Base-by-base conservation (phyloP, 2,329 filamentous ascomycete species). In the Aspergillus latus region DNA sequence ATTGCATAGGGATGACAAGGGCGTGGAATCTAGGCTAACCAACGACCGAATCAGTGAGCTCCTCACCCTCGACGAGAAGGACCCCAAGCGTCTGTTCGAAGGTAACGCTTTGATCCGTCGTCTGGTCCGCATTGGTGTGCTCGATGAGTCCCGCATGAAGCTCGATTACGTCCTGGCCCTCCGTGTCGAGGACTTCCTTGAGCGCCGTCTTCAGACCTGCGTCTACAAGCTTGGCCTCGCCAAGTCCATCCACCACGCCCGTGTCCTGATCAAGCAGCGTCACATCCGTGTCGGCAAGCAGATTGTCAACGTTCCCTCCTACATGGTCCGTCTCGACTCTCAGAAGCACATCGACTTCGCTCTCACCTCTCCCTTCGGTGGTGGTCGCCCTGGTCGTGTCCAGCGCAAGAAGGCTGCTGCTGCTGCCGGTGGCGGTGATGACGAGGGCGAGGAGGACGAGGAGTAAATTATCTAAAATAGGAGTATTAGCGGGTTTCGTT, bases 271-370 rank as follows among this genome's bases (percentile, higher is more conserved):
- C 85, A 92, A 91, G 80, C 94, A 99, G 86, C 89, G 94, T 77
- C 94, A 99, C 86, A 99, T 99, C 83, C 94, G 92, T 77, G 94
- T 99, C 77, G 94, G 94, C 82, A 99, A 99, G 90, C 94, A 99
- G 86, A 97, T 99, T 78, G 94, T 99, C 86, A 99, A 99, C 82
- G 94, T 99, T 61, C 94, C 94, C 67, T 97, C 93, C 55, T 99
- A 96, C 89, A 89, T 99, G 78, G 94, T 99, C 80, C 94, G 94
- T 83, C 91, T 99, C 76, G 94, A 99, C 86, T 97, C 92, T 74
- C 94, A 99, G 88, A 99, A 99, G 90, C 94, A 99, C 89, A 97
- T 99, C 74, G 94, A 99, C 86, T 97, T 99, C 80, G 86, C 94
- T 64, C 87, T 99, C 67, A 95, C 88, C 82, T 97, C 93, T 77